Base-by-base conservation (phyloP, 2,329 filamentous ascomycete species). In the Nemania serpens region DNA sequence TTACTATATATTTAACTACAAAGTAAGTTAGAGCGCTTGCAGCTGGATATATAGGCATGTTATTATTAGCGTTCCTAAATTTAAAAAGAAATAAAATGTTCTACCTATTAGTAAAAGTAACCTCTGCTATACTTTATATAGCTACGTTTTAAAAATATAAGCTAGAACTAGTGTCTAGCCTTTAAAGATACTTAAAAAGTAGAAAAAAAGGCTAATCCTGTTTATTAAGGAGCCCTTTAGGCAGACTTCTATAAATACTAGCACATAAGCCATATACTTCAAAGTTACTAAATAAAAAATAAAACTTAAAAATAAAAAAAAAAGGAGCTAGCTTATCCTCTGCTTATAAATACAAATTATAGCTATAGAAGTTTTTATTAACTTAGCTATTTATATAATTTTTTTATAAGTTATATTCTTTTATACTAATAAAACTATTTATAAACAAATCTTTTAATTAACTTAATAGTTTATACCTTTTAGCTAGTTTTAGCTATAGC, bases 211-310 rank as follows among this genome's bases (percentile, higher is more conserved):
- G 34, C 43, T 13, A 18, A 25, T 33, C 42, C 43, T 5, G 37
- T 55, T n/a, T 43, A 47, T 47, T 37, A 33, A 47, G 25, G 12
- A 55, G 43, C 52, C 33, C 33, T 13, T 47, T 47, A 47, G 34
- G 52, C 42, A 18, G 2, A 55, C 43, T 47, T 55, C 15, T 3
- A 55, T 55, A 20, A 17, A 47, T 55, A 55, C 18, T 55, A 55
- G 43, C 52, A 33, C 43, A 29, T 55, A 41, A 25, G 33, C 20
- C 25, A 47, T 5, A 55, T 55, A 7, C 12, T 39, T 47, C 6
- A 55, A 20, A 15, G 22, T 55, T 47, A 2, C 15, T 55, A 15
- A 33, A 55, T 55, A n/a, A 4, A 43, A 11, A 42, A 18, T 42
- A 4, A 43, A 7, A 33, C 22, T 53, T 34, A 3, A 34, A 53